Conservation (phyloP, 805 yeast species). For the Candida ulmi region DNA sequence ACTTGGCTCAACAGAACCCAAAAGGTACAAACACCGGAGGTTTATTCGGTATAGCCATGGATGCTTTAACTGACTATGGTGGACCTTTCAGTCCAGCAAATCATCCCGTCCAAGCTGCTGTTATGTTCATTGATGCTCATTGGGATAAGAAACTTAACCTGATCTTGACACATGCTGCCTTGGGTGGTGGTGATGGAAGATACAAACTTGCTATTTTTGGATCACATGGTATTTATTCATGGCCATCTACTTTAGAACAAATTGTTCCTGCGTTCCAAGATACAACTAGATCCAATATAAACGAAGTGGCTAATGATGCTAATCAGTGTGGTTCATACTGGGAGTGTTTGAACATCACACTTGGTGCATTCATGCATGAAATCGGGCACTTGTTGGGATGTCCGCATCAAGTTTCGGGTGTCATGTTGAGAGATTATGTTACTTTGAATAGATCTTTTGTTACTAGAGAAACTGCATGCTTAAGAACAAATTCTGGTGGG, state of each 20-base stretch:
- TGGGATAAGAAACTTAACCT: conserved; percentile 60
- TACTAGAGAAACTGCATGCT: conserved; percentile 57
- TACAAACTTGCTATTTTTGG: conserved; percentile 87
- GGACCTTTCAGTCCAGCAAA: conserved; percentile 42
- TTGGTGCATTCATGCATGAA: conserved; percentile 95
- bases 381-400: conserved; percentile 88
- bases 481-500: conserved; percentile 45
- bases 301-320: conserved; percentile 86
- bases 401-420: conserved; percentile 87
- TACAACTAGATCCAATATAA: conserved; percentile 51
- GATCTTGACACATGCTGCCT: conserved; percentile 84
- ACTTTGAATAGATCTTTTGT: conserved; percentile 77
- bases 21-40: conserved; percentile 71
- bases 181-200: conserved; percentile 79
- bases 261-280: conserved; percentile 67
- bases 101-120: conserved; percentile 71
- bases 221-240: conserved; percentile 83
- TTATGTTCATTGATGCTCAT: conserved; percentile 75
- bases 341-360: conserved; percentile 82
- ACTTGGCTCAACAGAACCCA: conserved; percentile 82
- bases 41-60: conserved; percentile 71
- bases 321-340: conserved; percentile 81
- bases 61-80: conserved; percentile 55
- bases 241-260: conserved; percentile 83
- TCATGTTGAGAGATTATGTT: conserved; percentile 84